These are phyloP conservation scores for Melocanna baccifera DNA, from an alignment of 176 grass and related monocot species.

Conservation along the genomic window DNA sequence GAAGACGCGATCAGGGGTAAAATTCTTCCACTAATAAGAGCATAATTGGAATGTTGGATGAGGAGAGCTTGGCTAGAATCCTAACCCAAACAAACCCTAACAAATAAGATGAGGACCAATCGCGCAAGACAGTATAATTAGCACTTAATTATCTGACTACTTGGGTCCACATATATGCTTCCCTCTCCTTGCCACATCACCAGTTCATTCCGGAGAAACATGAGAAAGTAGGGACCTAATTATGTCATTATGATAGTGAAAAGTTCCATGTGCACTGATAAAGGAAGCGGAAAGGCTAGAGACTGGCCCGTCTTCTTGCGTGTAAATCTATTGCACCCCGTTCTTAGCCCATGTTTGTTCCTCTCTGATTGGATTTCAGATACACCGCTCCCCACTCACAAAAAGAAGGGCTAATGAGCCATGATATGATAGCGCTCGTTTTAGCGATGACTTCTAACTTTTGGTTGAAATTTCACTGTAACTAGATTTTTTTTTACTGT, in stretches of 20 bases:
- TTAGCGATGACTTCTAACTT: too few relatives aligned
- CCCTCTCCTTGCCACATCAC: background rate
- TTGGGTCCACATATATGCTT: too few relatives aligned
- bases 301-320: slow-evolving; percentile 3
- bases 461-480: too few relatives aligned
- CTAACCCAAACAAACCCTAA: background rate
- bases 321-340: slow-evolving; percentile 14
- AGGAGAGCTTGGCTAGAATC: background rate
- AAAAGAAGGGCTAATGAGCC: background rate
- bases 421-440: too few relatives aligned
- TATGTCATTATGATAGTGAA: slow-evolving; percentile 32
- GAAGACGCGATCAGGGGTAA: too few relatives aligned
- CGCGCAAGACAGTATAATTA: too few relatives aligned
- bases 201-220: background rate
- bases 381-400: slow-evolving; percentile 8
- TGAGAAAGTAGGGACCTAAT: slow-evolving; percentile 34
- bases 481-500: too few relatives aligned
- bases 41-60: too few relatives aligned
- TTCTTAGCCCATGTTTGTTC: slow-evolving; percentile 44
- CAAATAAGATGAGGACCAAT: background rate
- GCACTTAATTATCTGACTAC: too few relatives aligned
- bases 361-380: background rate
- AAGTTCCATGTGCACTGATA: slow-evolving; percentile 14
- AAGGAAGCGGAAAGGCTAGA: background rate
- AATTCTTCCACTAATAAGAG: too few relatives aligned